Evolutionary conservation across 148 eudicot genomes (phyloP).

Genomic region (Silene uniflora): DNA sequence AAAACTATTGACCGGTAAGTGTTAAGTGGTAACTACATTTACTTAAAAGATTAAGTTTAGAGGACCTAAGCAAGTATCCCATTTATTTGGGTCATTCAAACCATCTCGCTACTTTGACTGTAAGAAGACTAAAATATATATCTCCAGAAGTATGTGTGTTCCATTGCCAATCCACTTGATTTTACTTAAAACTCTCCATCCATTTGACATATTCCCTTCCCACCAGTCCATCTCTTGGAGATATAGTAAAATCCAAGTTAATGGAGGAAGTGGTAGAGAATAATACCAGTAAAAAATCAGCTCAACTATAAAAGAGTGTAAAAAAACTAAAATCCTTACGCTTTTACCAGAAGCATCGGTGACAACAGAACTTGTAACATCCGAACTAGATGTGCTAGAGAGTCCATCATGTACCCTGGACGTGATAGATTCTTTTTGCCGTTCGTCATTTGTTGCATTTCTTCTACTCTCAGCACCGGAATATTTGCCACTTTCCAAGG

Average conservation of each 20-base stretch:
- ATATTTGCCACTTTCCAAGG: conserved; percentile 28
- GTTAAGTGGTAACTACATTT: background rate
- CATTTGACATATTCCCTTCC: no score
- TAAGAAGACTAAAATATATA: no score
- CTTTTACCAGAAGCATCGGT: conserved; percentile 31
- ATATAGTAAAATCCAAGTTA: no score
- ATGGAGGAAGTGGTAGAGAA: no score
- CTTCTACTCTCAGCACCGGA: conserved; percentile 29
- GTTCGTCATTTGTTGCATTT: conserved; percentile 24
- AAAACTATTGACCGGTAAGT: background rate
- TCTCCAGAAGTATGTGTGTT: no score
- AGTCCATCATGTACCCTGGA: conserved; percentile 30
- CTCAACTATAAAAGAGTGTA: background rate
- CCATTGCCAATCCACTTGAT: no score
- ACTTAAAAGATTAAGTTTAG: background rate
- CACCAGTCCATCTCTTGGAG: no score
- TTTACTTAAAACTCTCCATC: no score
- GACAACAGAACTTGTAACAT: conserved; percentile 23
- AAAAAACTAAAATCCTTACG: conserved; percentile 33
- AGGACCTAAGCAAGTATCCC: background rate
- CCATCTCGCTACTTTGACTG: no score
- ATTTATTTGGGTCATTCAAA: no score
- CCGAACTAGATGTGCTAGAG: conserved; percentile 25
- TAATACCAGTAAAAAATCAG: background rate
- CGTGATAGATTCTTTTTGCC: conserved; percentile 20